phyloP scores from a whole-genome alignment of 139 green algal species.

The Edaphochlamys debaryana region DNA sequence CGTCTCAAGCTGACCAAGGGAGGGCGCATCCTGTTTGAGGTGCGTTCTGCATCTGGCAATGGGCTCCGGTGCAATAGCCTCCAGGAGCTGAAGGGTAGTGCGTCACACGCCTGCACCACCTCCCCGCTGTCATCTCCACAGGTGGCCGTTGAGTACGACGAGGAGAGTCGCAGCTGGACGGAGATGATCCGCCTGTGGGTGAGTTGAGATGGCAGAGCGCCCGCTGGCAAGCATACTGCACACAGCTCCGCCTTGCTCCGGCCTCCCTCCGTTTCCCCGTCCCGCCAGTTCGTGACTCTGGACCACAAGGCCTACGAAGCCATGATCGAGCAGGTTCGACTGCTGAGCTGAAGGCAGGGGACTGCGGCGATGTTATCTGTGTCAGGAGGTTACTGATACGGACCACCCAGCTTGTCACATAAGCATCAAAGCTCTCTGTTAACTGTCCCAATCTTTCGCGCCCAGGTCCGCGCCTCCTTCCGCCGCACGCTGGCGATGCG shows the following conservation, averaged over 20 bases:
- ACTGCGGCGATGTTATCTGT: no score
- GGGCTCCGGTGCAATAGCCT: no score
- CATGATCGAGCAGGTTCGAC: constrained; percentile 24
- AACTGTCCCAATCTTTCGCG: no score
- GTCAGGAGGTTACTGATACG: no score
- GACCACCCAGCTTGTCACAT: no score
- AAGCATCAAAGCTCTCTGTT: no score
- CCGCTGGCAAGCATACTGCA: not conserved
- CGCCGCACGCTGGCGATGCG: constrained; percentile 24
- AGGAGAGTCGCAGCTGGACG: constrained; percentile 14
- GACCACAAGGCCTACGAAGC: constrained; percentile 49
- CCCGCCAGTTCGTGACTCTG: constrained; percentile 37
- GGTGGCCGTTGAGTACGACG: constrained; percentile 47
- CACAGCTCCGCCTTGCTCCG: not conserved
- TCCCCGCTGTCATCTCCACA: no score
- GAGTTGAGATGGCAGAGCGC: not conserved
- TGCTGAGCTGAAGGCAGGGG: no score
- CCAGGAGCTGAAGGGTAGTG: no score
- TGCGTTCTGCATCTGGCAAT: no score
- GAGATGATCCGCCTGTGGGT: constrained; percentile 46
- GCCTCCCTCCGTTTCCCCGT: not conserved
- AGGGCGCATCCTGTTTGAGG: constrained; percentile 52
- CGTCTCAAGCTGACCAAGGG: constrained; percentile 36
- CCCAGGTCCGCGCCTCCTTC: constrained; percentile 4
- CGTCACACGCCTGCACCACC: no score